Conservation (phyloP, 2,329 filamentous ascomycete genomes). For the Didymellaceae sp. region DNA sequence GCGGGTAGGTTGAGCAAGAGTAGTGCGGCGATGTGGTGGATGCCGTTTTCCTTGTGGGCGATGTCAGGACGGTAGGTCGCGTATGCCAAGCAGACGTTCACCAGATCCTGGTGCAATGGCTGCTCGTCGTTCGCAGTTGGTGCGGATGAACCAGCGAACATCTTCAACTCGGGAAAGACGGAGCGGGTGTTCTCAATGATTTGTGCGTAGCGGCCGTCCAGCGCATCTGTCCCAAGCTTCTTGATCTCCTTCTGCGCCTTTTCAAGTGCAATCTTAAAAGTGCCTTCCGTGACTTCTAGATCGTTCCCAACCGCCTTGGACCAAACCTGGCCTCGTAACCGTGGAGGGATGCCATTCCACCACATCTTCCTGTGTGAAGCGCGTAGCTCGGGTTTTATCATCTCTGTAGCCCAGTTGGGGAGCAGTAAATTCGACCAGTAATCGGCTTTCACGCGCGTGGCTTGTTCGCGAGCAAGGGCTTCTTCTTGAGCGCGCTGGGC, state of each 20-base stretch:
- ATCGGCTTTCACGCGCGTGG: conserved; percentile 57
- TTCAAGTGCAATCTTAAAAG: conserved; percentile 73
- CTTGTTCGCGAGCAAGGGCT: conserved; percentile 57
- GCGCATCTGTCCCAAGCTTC: conserved; percentile 59
- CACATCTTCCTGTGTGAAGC: conserved; percentile 68
- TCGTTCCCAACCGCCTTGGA: conserved; percentile 75
- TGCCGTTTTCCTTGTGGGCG: conserved; percentile 68
- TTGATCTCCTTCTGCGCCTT: conserved; percentile 66
- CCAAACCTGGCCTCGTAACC: conserved; percentile 74
- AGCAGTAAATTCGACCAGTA: conserved; percentile 81
- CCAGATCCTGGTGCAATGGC: conserved; percentile 70
- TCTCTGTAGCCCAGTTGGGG: conserved; percentile 75
- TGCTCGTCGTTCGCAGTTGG: conserved; percentile 53
- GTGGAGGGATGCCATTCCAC: conserved; percentile 80
- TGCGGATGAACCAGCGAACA: conserved; percentile 64
- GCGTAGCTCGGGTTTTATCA: conserved; percentile 52
- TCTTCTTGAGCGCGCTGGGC: conserved; percentile 55
- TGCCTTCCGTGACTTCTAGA: conserved; percentile 69
- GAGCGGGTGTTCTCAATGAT: conserved; percentile 63
- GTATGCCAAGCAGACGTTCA: conserved; percentile 79
- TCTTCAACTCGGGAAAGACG: conserved; percentile 74
- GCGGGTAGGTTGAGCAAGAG: conserved; percentile 74
- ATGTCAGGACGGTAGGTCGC: conserved; percentile 83
- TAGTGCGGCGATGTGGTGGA: conserved; percentile 76
- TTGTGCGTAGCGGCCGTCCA: conserved; percentile 33